These are phyloP conservation scores for Arachnomyces sp. DNA, from an alignment of 2,329 filamentous ascomycete genomes.

Conservation along the genomic window DNA sequence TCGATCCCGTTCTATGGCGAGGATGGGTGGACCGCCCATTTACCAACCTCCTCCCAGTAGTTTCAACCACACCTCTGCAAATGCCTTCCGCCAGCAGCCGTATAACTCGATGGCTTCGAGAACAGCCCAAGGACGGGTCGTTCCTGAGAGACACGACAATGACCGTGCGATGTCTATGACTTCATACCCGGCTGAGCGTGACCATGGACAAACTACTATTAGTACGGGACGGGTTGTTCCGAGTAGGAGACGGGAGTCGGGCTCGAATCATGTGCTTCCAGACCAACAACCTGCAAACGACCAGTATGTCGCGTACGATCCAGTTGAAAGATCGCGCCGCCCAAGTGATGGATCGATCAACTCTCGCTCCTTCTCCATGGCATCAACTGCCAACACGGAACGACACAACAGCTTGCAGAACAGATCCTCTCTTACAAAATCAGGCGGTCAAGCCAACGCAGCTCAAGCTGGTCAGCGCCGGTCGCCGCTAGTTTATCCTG, in stretches of 20 bases:
- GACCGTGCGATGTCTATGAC: slow-evolving; percentile 96
- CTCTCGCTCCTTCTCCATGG: slow-evolving; percentile 80
- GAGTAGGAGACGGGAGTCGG: slow-evolving; percentile 56
- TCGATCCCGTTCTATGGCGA: slow-evolving; percentile 87
- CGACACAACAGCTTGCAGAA: slow-evolving; percentile 50
- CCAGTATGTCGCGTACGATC: slow-evolving; percentile 39
- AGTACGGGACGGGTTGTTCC: slow-evolving; percentile 80
- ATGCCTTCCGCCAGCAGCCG: slow-evolving; percentile 68
- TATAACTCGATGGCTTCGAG: slow-evolving; percentile 60
- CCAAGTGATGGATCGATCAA: slow-evolving; percentile 36
- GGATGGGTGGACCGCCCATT: slow-evolving; percentile 62
- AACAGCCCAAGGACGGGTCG: slow-evolving; percentile 82
- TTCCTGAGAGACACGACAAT: slow-evolving; percentile 86
- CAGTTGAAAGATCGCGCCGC: slow-evolving; percentile 25
- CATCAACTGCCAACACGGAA: slow-evolving; percentile 57
- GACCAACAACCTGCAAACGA: slow-evolving; percentile 37
- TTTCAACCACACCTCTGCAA: slow-evolving; percentile 60
- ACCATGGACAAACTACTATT: slow-evolving; percentile 81
- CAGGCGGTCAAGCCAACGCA: slow-evolving; percentile 47
- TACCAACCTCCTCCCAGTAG: slow-evolving; percentile 56
- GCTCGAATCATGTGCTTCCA: slow-evolving; percentile 26
- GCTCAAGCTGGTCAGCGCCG: slow-evolving; percentile 55
- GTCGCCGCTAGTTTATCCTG: slow-evolving; percentile 86
- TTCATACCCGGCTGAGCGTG: slow-evolving; percentile 65
- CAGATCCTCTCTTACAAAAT: slow-evolving; percentile 42